These are phyloP conservation scores for Clitopilus hobsonii DNA, from an alignment of 768 basidiomycete genomes.

Conservation along the genomic window DNA sequence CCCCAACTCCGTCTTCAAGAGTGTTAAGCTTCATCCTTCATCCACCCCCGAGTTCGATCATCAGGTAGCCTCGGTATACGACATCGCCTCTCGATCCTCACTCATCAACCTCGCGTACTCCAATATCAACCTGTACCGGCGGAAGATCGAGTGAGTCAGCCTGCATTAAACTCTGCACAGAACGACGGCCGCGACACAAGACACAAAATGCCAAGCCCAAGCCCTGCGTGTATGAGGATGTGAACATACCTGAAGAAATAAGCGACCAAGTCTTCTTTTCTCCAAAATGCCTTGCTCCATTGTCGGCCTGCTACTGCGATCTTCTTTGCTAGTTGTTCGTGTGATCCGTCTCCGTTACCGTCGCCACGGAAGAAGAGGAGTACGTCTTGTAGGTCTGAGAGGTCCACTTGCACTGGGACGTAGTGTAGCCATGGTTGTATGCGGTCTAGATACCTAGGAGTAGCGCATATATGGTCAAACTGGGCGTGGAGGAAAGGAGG, in stretches of 20 bases:
- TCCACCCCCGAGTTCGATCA: neutral
- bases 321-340: constrained; percentile 52
- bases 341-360: constrained; percentile 48
- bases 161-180: neutral
- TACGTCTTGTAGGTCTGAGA: constrained; percentile 65
- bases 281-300: constrained; percentile 44
- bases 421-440: constrained; percentile 72
- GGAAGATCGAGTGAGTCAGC: neutral
- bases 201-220: neutral
- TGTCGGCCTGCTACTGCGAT: constrained; percentile 44
- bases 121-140: constrained; percentile 11
- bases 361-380: constrained; percentile 71
- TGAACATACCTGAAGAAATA: constrained; percentile 35
- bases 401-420: constrained; percentile 61
- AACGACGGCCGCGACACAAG: neutral
- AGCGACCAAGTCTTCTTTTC: constrained; percentile 40
- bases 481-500: neutral
- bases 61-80: neutral
- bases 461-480: neutral
- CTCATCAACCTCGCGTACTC: constrained; percentile 19
- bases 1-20: no score
- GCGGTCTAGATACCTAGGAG: constrained; percentile 47
- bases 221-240: neutral
- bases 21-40: no score
- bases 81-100: constrained; percentile 13